phyloP scores from a whole-genome alignment of 257 asterid genomes.

The Rehmannia glutinosa region DNA sequence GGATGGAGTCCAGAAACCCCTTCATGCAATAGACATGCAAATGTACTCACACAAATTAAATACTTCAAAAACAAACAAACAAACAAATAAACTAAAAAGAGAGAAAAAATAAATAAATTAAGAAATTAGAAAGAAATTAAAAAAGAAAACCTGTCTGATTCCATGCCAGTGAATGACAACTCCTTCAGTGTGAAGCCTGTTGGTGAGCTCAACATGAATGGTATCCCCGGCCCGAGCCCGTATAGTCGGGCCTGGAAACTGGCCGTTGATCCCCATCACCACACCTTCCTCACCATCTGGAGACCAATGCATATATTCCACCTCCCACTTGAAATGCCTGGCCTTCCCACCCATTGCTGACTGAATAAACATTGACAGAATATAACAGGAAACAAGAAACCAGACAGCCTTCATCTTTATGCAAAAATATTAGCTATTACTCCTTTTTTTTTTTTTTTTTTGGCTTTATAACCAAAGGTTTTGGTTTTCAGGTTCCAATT shows the following conservation, averaged over 20 bases:
- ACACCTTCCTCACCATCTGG: slow-evolving; percentile 66
- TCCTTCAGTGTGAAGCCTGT: slow-evolving; percentile 71
- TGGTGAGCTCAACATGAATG: slow-evolving; percentile 55
- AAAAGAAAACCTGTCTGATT: slow-evolving; percentile 59
- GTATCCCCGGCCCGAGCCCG: slow-evolving; percentile 72
- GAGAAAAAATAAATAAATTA: too few species aligned
- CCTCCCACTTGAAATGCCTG: slow-evolving; percentile 61
- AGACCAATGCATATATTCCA: slow-evolving; percentile 55
- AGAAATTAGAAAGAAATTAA: too few species aligned
- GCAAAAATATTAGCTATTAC: too few species aligned
- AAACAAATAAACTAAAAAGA: too few species aligned
- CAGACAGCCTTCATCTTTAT: too few species aligned
- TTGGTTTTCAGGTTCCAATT: too few species aligned
- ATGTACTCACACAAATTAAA: too few species aligned
- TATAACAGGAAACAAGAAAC: too few species aligned
- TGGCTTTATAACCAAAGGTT: too few species aligned
- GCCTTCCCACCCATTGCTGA: slow-evolving; percentile 30
- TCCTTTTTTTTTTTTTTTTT: too few species aligned
- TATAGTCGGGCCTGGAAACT: slow-evolving; percentile 84
- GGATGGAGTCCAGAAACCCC: too few species aligned
- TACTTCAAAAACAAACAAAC: not conserved
- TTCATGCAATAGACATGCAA: too few species aligned
- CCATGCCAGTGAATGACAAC: slow-evolving; percentile 94
- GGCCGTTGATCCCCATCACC: slow-evolving; percentile 69
- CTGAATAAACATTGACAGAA: not conserved